Percentiles rank a stretch among this genome's conserved stretches.
Evolutionary conservation across 495 filamentous ascomycete genomes (phyloP).

Genomic region (Aspergillus hancockii): DNA sequence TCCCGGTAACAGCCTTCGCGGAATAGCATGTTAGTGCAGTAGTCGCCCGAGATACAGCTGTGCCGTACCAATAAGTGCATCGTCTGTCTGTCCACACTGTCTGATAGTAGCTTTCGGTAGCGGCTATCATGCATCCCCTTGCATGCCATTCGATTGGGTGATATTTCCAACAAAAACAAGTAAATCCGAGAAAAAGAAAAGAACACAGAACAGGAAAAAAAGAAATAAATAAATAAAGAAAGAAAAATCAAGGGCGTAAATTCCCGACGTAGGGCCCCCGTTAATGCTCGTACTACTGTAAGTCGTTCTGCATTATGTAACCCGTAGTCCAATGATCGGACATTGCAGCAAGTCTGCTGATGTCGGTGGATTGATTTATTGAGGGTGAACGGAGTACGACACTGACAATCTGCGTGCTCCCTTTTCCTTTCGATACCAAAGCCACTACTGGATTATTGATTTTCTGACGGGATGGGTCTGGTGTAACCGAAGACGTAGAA

Average conservation of each 20-base stretch:
- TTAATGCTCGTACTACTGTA: conserved; percentile 20
- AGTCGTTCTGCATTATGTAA: conserved; percentile 9
- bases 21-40: conserved; percentile 23
- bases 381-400: not conserved
- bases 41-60: conserved; percentile 23
- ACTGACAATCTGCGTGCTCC: conserved; percentile 1
- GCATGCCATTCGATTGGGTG: conserved; percentile 16
- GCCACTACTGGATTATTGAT: not conserved
- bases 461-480: not conserved
- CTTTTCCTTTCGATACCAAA: not conserved
- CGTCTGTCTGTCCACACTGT: not conserved
- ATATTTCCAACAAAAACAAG: not conserved
- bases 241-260: conserved; percentile 3
- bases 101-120: not conserved
- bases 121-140: conserved; percentile 32
- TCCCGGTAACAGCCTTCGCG: conserved; percentile 15
- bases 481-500: not conserved
- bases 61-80: conserved; percentile 5
- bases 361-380: conserved; percentile 8
- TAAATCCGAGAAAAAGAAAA: no score
- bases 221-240: not conserved
- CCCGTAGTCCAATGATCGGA: conserved; percentile 4
- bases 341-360: conserved; percentile 7
- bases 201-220: not conserved
- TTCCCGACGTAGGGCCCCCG: conserved; percentile 19